These are phyloP conservation scores for Populus trichocarpa DNA, from an alignment of 441 rosid species.

Conservation along the genomic window DNA sequence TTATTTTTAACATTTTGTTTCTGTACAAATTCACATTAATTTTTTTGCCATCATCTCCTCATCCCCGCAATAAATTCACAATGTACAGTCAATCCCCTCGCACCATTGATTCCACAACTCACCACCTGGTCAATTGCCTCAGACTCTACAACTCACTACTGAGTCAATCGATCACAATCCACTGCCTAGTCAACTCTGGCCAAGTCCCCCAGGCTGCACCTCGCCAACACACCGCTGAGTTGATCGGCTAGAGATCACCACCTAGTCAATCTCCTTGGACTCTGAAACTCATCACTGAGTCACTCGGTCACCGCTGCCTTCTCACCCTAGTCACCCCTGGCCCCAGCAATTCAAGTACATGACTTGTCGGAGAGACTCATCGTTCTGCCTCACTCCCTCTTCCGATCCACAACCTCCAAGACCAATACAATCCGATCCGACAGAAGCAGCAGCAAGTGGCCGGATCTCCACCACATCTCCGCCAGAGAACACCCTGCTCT, in stretches of 20 bases:
- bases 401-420: conserved; percentile 16
- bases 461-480: conserved; percentile 39
- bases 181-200: neutral
- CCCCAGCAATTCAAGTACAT: conserved; percentile 91
- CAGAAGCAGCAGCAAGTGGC: conserved; percentile 34
- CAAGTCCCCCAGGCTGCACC: neutral
- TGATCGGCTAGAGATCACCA: neutral
- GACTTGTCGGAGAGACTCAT: conserved; percentile 67
- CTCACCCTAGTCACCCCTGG: conserved; percentile 35
- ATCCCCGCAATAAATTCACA: neutral
- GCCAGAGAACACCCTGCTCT: conserved; percentile 29
- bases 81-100: neutral
- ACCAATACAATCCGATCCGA: conserved; percentile 27
- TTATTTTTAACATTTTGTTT: too few species aligned
- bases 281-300: neutral
- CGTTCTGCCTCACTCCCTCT: conserved; percentile 24
- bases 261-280: neutral
- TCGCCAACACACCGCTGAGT: neutral
- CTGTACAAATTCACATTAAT: too few species aligned
- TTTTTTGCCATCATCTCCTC: neutral
- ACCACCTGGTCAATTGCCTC: neutral
- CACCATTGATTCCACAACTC: neutral
- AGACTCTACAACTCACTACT: neutral
- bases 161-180: neutral
- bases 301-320: neutral